Evolutionary conservation across 805 yeast species (phyloP), one percentile per base, ranked within the genome.

Genomic region (Cyberlindnera sargentensis): DNA sequence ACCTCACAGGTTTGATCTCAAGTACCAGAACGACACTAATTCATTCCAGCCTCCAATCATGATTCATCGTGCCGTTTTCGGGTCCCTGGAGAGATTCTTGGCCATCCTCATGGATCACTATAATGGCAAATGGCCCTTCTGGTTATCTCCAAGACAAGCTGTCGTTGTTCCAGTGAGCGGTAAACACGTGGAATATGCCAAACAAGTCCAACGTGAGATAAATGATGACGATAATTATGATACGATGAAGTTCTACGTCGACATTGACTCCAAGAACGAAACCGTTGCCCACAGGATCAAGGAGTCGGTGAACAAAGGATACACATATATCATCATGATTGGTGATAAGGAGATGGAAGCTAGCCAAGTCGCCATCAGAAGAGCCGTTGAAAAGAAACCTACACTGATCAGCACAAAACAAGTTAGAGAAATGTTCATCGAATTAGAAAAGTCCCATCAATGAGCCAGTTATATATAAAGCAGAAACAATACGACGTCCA

Each of bases 111-210:
- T 93, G 41, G 98, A 93, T 60, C 95, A 90, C 51, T 87, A 80
- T 61, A 76, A 78, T 44, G 99, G 98, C 0, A 82, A 82, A 52
- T 93, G 98, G 98, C 99, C 99, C 8, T 89, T 93, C 60, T 93
- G 99, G 99, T 59, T 93, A 36, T 87, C 83, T 50, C 97, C 98
- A 6, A 73, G 95, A 48, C 99, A 93, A 61, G 93, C 91, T 0
- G 71, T 84, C 34, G 71, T 93, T 3, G 71, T 93, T 5, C 97
- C 99, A 1, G 80, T 89, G 4, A 79, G 82, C 45, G 78, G 78
- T 1, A 65, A 72, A 8, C 90, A 84, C 55, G 59, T 63, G 7
- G 73, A 65, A 8, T 73, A 73, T 42, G 84, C 95, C 3, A 50
- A 68, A n/a, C 44, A 62, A 3, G 60, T 85, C 2, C 73, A 71